Percentiles rank a stretch among this genome's conserved stretches.
Conservation (phyloP, 305 asterid species). For the Coffea humblotiana region DNA sequence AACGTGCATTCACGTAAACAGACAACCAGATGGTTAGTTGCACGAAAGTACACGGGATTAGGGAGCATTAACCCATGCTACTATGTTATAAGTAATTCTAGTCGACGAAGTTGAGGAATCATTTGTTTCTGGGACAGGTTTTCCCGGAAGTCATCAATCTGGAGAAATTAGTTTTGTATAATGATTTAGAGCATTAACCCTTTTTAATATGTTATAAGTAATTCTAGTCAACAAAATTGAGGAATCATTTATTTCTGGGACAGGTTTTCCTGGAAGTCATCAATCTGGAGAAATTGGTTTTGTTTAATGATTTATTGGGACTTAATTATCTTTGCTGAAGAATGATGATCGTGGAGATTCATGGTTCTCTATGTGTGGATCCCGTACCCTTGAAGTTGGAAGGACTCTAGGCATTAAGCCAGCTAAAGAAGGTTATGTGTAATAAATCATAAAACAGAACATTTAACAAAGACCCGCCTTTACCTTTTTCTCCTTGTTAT, state of each 20-base stretch:
- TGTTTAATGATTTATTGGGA: background rate
- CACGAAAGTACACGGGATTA: background rate
- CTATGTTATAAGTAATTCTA: too few relatives aligned
- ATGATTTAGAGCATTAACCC: background rate
- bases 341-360: background rate
- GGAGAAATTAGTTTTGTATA: too few relatives aligned
- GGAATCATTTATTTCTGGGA: background rate
- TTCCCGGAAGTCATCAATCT: too few relatives aligned
- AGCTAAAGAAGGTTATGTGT: too few relatives aligned
- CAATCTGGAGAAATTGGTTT: too few relatives aligned
- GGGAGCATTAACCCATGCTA: background rate
- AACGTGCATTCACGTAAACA: background rate
- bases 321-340: background rate
- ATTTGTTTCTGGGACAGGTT: background rate
- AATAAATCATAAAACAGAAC: too few relatives aligned
- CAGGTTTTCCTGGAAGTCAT: background rate
- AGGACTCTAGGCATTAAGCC: background rate
- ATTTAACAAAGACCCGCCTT: too few relatives aligned
- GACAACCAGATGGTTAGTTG: background rate
- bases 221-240: background rate
- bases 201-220: too few relatives aligned
- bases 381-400: background rate
- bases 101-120: background rate
- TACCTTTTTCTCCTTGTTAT: too few relatives aligned
- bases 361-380: too few relatives aligned